phyloP scores from a whole-genome alignment of 2,329 filamentous ascomycete species.

The Emericellopsis atlantica region DNA sequence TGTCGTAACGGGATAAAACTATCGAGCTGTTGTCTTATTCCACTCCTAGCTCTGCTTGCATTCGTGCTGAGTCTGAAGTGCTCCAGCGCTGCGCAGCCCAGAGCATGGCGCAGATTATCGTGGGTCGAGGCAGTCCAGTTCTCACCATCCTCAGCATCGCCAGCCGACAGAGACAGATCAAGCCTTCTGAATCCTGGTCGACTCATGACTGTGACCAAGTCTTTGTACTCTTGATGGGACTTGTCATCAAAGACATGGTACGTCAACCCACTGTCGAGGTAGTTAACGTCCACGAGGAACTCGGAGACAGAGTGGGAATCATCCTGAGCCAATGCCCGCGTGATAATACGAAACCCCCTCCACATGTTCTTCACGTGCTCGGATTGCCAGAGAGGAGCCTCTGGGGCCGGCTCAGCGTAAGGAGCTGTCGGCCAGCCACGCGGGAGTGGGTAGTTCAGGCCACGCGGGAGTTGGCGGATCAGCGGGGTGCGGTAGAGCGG shows the following conservation, averaged over 20 bases:
- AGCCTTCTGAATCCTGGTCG: constrained; percentile 12
- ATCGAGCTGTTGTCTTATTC: too few species aligned
- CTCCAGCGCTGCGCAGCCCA: constrained; percentile 9
- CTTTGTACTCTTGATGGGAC: constrained; percentile 9
- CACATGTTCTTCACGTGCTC: constrained; percentile 8
- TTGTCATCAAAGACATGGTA: constrained; percentile 12
- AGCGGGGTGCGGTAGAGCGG: constrained; percentile 28
- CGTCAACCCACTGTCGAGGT: constrained; percentile 13
- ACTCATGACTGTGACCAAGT: constrained; percentile 10
- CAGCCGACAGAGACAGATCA: constrained; percentile 10
- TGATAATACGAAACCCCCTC: constrained; percentile 14
- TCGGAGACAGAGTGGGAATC: constrained; percentile 13
- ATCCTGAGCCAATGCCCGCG: neutral
- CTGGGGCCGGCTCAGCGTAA: neutral
- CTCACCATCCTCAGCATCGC: neutral
- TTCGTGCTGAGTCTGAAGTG: constrained; percentile 11
- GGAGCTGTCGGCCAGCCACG: constrained; percentile 14
- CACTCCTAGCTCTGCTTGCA: neutral
- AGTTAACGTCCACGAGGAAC: constrained; percentile 14
- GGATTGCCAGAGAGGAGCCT: neutral
- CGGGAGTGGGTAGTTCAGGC: constrained; percentile 22
- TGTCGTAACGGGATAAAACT: neutral
- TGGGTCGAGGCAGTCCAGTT: neutral
- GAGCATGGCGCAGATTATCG: constrained; percentile 6
- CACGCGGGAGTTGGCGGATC: constrained; percentile 20